Evolutionary conservation across 2,329 filamentous ascomycete species (phyloP), one percentile per base, ranked within the genome.

Genomic region (Claviceps sp.): DNA sequence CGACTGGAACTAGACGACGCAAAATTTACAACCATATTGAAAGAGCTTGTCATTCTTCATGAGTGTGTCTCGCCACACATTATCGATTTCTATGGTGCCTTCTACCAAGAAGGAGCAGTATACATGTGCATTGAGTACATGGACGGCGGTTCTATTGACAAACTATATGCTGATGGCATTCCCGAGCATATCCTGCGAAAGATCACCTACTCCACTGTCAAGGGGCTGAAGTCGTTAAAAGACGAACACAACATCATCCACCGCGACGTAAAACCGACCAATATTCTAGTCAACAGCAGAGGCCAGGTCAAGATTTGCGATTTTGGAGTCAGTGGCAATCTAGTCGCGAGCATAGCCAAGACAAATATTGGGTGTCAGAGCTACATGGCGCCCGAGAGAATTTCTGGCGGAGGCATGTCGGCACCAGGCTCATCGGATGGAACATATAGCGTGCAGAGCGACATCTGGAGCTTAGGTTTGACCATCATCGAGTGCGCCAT

Each of bases 101-200:
- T 98, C 67, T 98, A 96, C 75, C 93, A 98, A 64, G 93, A 98
- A 71, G 91, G 93, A 30, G 93, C 93, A 0, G 93, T 98, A 1
- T 98, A 98, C 68, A 97, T 98, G 67, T 98, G 93, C 70, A 95
- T 98, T 67, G 93, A 98, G 70, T 95, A 89, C 69, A 98, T 98
- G 93, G 90, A 98, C 64, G 93, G 93, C 47, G 93, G 93, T 7
- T 97, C 90, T 40, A 90, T 97, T 63, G 93, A 98, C 74, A 96
- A 96, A 68, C 72, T 98, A 13, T 98, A 98, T 66, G 79, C 79
- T 11, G 88, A 90, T 54, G 93, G 93, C 45, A 84, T 98, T 10
- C 89, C 93, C 0, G 93, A 98, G 65, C 80, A 80, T 43, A 84
- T 98, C 0, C 72, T 98, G 50, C 82, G 84, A 51, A 97, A 96